Evolutionary conservation across 805 yeast species (phyloP).

Genomic region (Geotrichum ghanense): DNA sequence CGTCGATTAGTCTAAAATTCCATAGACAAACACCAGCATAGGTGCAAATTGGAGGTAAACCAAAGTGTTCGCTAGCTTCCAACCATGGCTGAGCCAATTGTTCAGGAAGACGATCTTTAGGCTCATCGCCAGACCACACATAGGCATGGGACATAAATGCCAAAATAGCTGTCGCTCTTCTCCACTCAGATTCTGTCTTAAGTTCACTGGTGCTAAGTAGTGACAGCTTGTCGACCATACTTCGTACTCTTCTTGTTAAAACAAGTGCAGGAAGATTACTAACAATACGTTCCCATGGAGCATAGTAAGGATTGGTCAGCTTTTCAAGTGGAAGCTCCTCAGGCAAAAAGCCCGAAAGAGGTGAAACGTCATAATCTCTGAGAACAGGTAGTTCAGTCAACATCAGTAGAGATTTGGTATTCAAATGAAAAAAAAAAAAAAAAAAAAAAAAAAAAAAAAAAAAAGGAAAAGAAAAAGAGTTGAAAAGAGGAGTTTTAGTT

Average conservation of each 20-base stretch:
- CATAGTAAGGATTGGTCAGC: slow-evolving; percentile 51
- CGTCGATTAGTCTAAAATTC: slow-evolving; percentile 59
- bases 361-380: slow-evolving; percentile 59
- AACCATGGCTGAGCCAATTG: slow-evolving; percentile 64
- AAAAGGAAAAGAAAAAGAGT: too few species aligned
- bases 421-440: slow-evolving; percentile 15
- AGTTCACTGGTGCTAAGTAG: slow-evolving; percentile 39
- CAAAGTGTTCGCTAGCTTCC: slow-evolving; percentile 43
- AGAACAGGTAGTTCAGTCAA: slow-evolving; percentile 35
- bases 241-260: slow-evolving; percentile 50
- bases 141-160: slow-evolving; percentile 82
- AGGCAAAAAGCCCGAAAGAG: slow-evolving; percentile 71
- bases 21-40: slow-evolving; percentile 81
- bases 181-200: slow-evolving; percentile 36
- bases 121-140: slow-evolving; percentile 62
- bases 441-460: too few species aligned
- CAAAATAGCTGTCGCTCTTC: slow-evolving; percentile 73
- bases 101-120: slow-evolving; percentile 52
- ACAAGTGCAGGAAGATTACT: slow-evolving; percentile 61
- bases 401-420: slow-evolving; percentile 14
- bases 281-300: slow-evolving; percentile 69
- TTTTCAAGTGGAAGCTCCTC: slow-evolving; percentile 46
- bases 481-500: too few species aligned
- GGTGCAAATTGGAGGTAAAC: slow-evolving; percentile 78
- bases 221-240: slow-evolving; percentile 55